A percentile compares a stretch with the other conserved stretches of the same genome.
These are phyloP conservation scores for Collybia nuda DNA, from an alignment of 768 basidiomycete genomes.

Conservation along the genomic window DNA sequence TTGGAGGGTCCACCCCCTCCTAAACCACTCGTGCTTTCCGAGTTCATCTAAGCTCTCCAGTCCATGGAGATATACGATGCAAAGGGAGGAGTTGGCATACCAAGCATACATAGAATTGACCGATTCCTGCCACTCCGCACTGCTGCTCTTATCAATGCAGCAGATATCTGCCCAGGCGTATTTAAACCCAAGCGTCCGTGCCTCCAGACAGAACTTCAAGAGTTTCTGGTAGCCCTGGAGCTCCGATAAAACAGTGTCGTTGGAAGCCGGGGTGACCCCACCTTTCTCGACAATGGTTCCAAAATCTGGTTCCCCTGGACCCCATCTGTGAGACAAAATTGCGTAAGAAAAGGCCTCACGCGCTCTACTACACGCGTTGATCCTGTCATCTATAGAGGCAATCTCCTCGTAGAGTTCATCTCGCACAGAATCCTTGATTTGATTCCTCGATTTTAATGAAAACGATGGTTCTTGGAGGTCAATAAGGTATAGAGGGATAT, in stretches of 20 bases:
- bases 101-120: constrained; percentile 1
- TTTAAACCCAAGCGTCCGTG: background rate
- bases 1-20: background rate
- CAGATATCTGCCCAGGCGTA: constrained; percentile 1
- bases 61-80: background rate
- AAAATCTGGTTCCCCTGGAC: too few species aligned
- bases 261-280: too few species aligned
- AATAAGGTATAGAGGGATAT: too few species aligned
- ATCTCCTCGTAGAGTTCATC: too few species aligned
- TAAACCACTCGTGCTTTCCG: background rate
- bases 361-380: too few species aligned
- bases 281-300: too few species aligned
- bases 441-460: too few species aligned
- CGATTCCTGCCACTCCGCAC: constrained; percentile 1
- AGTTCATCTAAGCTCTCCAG: background rate
- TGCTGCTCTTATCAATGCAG: background rate
- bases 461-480: too few species aligned
- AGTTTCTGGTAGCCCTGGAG: background rate
- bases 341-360: too few species aligned
- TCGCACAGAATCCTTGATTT: too few species aligned
- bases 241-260: background rate
- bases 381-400: too few species aligned
- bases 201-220: background rate
- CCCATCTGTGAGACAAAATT: too few species aligned
- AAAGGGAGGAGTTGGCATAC: background rate